A percentile compares a stretch with the other conserved stretches of the same genome.
Conservation (phyloP, 306 rosid species). For the Prunus armeniaca region DNA sequence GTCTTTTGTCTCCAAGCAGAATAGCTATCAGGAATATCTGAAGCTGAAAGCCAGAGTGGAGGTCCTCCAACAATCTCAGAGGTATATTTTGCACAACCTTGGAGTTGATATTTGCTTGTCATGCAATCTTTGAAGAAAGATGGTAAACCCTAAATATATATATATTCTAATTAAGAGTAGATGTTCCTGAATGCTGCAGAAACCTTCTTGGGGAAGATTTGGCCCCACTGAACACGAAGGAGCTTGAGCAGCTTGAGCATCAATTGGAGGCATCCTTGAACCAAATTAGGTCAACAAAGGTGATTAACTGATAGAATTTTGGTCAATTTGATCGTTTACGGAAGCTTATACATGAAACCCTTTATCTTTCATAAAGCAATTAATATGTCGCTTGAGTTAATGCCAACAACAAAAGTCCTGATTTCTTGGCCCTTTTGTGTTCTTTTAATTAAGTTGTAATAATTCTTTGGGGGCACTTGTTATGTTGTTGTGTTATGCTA, state of each 20-base stretch:
- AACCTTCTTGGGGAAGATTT: slow-evolving; percentile 89
- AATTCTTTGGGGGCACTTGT: no score
- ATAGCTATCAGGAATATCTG: slow-evolving; percentile 63
- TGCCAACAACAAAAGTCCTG: no score
- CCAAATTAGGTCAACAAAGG: slow-evolving; percentile 82
- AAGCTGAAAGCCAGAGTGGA: slow-evolving; percentile 75
- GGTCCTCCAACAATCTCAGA: slow-evolving; percentile 70
- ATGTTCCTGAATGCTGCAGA: slow-evolving; percentile 24
- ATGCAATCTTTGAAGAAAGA: no score
- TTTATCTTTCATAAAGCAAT: no score
- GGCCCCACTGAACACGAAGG: slow-evolving; percentile 50
- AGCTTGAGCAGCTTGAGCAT: slow-evolving; percentile 72
- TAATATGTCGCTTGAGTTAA: no score
- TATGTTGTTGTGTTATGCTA: no score
- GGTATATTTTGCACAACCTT: slow-evolving; percentile 33
- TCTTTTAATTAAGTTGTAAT: no score
- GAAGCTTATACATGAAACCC: neutral
- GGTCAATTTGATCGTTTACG: neutral
- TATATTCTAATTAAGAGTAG: neutral
- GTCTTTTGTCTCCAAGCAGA: slow-evolving; percentile 38
- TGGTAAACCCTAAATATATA: no score
- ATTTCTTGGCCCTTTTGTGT: no score
- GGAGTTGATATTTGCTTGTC: no score
- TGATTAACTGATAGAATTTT: slow-evolving; percentile 8
- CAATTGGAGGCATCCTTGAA: slow-evolving; percentile 68